A percentile compares a stretch with the other conserved stretches of the same genome.
Conservation (phyloP, 768 basidiomycete species). For the Neoboletus subvelutipes region DNA sequence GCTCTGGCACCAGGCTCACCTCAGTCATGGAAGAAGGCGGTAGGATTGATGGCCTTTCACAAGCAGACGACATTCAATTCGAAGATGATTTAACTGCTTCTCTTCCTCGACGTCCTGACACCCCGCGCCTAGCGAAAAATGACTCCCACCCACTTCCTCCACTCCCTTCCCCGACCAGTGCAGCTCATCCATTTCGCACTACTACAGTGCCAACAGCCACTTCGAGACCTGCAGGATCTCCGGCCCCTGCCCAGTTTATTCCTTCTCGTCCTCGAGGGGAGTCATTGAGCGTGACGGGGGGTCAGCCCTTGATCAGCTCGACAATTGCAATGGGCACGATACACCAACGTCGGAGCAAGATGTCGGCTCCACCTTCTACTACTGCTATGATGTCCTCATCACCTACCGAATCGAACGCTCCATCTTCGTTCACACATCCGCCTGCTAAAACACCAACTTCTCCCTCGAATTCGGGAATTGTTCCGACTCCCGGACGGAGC, state of each 20-base stretch:
- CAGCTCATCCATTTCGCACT: conserved; percentile 31
- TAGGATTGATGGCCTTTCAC: conserved; percentile 36
- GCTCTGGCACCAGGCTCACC: conserved; percentile 56
- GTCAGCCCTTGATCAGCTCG: conserved; percentile 53
- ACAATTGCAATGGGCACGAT: conserved; percentile 65
- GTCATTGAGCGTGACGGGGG: conserved; percentile 41
- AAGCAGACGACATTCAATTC: conserved; percentile 25
- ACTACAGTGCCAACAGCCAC: conserved; percentile 14
- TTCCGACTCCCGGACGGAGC: conserved; percentile 44
- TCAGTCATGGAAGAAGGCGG: conserved; percentile 62
- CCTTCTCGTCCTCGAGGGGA: conserved; percentile 55
- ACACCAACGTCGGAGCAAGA: conserved; percentile 63
- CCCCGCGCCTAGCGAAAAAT: conserved; percentile 42
- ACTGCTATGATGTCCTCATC: conserved; percentile 25
- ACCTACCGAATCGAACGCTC: conserved; percentile 39
- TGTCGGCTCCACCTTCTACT: conserved; percentile 55
- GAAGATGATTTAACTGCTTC: conserved; percentile 34
- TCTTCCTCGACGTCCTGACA: conserved; percentile 38
- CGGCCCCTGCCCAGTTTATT: conserved; percentile 39
- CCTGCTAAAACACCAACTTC: conserved; percentile 36
- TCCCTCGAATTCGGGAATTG: conserved; percentile 39
- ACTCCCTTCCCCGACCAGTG: conserved; percentile 49
- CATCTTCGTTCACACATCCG: conserved; percentile 35
- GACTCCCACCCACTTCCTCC: conserved; percentile 71
- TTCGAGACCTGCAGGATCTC: conserved; percentile 49